phyloP scores from a whole-genome alignment of 1,284 basidiomycete genomes.

The Leccinum pachyderme region DNA sequence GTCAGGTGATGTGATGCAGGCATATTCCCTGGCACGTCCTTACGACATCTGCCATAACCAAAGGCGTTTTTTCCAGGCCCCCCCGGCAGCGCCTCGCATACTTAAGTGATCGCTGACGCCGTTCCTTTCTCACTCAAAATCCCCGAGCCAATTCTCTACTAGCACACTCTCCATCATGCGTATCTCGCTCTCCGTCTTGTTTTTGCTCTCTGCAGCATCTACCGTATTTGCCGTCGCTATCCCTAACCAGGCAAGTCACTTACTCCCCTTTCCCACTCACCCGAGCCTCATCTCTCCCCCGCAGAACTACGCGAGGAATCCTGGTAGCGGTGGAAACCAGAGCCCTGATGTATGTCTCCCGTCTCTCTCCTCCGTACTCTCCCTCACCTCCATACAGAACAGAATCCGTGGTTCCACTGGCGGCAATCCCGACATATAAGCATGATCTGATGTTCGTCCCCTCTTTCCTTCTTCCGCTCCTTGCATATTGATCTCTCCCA shows the following conservation, averaged over 20 bases:
- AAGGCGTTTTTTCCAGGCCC: conserved; percentile 8
- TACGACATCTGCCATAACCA: no score
- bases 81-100: background rate
- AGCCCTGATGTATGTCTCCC: conserved; percentile 5
- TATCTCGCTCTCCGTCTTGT: conserved; percentile 2
- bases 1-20: background rate
- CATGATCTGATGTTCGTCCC: background rate
- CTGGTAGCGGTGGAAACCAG: no score
- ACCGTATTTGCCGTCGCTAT: conserved; percentile 13
- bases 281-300: background rate
- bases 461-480: background rate
- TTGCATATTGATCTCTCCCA: background rate
- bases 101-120: conserved; percentile 5
- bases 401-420: background rate
- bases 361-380: no score
- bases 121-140: background rate
- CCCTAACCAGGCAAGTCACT: conserved; percentile 17
- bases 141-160: background rate
- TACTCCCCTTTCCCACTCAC: no score
- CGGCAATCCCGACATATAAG: background rate
- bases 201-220: conserved; percentile 13
- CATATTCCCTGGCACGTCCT: background rate
- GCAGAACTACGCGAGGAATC: background rate
- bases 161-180: conserved; percentile 16
- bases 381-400: background rate